phyloP scores from a whole-genome alignment of 805 yeast genomes.

The Saccharomycopsis sp. region DNA sequence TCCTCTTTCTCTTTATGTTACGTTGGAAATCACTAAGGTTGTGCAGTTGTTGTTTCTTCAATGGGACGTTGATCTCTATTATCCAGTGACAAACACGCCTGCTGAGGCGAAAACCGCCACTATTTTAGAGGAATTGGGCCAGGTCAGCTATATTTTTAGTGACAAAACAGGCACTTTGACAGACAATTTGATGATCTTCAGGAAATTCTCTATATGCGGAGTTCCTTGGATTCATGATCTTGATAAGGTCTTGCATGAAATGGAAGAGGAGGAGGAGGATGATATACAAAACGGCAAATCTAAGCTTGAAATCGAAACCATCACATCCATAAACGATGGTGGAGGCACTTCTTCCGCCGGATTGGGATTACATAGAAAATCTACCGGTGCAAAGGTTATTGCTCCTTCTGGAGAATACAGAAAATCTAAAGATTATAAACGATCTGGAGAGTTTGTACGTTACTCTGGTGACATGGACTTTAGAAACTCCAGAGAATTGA shows the following conservation, averaged over 20 bases:
- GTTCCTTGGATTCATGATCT: conserved; percentile 82
- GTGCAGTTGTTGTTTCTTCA: conserved; percentile 78
- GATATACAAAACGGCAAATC: too few relatives aligned
- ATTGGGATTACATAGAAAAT: neutral
- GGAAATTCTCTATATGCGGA: conserved; percentile 85
- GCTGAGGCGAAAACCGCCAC: conserved; percentile 95
- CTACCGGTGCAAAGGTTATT: neutral
- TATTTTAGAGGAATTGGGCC: conserved; percentile 93
- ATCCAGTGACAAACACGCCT: conserved; percentile 75
- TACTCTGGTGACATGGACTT: conserved; percentile 23
- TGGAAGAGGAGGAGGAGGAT: conserved; percentile 22
- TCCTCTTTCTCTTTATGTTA: conserved; percentile 89
- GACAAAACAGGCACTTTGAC: conserved; percentile 98
- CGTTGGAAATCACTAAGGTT: conserved; percentile 91
- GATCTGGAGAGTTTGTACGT: neutral
- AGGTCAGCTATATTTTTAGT: conserved; percentile 88
- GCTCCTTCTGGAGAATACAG: neutral
- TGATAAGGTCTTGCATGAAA: conserved; percentile 36
- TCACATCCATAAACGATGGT: too few relatives aligned
- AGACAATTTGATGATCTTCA: conserved; percentile 87
- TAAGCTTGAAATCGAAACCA: too few relatives aligned
- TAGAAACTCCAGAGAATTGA: conserved; percentile 13
- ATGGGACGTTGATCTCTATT: conserved; percentile 93
- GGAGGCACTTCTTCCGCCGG: too few relatives aligned
- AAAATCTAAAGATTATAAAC: neutral